phyloP scores from a whole-genome alignment of 208 protist species.

The Eutreptiella sp. region DNA sequence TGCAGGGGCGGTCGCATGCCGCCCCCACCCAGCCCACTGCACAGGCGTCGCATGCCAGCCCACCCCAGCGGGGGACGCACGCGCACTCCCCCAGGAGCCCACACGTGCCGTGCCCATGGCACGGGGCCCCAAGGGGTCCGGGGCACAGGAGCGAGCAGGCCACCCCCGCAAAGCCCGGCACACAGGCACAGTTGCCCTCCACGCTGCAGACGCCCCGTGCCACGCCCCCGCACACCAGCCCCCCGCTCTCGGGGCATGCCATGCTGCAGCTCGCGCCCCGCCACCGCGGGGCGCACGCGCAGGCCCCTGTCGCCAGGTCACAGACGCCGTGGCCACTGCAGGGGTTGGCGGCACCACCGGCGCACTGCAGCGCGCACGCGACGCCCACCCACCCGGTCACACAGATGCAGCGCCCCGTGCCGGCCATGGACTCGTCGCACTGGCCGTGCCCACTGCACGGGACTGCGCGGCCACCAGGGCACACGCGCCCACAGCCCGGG shows the following conservation, averaged over 20 bases:
- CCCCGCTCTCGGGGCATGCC: too few species aligned
- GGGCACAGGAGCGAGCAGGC: too few species aligned
- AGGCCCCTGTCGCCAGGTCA: slow-evolving; percentile 8
- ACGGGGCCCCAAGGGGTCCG: not conserved
- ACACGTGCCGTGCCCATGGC: not conserved
- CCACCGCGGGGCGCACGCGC: too few species aligned
- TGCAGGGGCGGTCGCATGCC: slow-evolving; percentile 9
- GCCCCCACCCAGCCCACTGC: too few species aligned
- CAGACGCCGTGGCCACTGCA: slow-evolving; percentile 19
- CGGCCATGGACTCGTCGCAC: not conserved
- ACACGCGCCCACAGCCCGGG: not conserved
- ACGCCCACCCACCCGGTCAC: not conserved
- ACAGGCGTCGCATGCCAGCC: not conserved
- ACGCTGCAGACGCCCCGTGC: not conserved
- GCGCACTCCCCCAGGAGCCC: not conserved
- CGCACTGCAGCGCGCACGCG: slow-evolving; percentile 7
- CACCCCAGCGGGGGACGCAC: too few species aligned
- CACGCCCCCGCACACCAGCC: slow-evolving; percentile 18
- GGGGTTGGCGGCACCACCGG: slow-evolving; percentile 4
- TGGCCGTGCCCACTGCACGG: slow-evolving; percentile 4
- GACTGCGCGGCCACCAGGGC: not conserved
- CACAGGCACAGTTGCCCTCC: not conserved
- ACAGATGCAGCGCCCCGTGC: slow-evolving; percentile 1
- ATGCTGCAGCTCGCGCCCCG: too few species aligned
- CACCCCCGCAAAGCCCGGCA: not conserved